Base-by-base conservation (phyloP, 345 rosid genomes). In the Rhizophora mangle region DNA sequence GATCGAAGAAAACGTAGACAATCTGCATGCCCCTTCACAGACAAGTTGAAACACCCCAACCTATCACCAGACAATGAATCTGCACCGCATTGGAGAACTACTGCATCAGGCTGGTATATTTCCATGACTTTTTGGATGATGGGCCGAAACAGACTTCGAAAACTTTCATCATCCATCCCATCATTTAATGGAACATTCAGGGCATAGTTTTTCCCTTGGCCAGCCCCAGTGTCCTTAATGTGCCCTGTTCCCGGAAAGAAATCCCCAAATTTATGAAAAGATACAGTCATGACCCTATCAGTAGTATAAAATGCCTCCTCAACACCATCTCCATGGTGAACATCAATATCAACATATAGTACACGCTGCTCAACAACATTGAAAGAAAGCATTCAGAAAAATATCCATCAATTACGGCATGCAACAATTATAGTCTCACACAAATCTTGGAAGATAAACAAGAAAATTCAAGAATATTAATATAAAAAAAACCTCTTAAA, bases 221-320 rank as follows among this genome's bases (percentile, higher is more conserved):
- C 89, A 5, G 74, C 83, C 9, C 99, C 98, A 15, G 81, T 78
- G 58, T 95, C 99, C 76, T 80, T 85, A 70, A 95, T 86, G 76
- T 90, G 97, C 37, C 99, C 98, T 24, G 92, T 88, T 47, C 99
- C 99, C 0, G 99, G 99, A 80, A 95, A 95, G 83, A 87, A 95
- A 72, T 95, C 99, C 53, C 99, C 99, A 74, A 80, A 95, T 76
- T 95, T 92, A 78, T 95, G 99, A 71, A 95, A 95, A 63, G 99
- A 95, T 64, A 95, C 98, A 3, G 97, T 95, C 99, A 95, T 95
- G 32, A 95, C 99, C 83, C 99, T 90, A 80, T 95, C 99, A n/a
- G 99, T 95, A 20, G 97, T 87, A 72, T 88, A 95, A 78, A 95
- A 95, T 56, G 99, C 99, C 78, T 95, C 99, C 73, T 95, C 99